Base-by-base conservation (phyloP, 2,329 filamentous ascomycete genomes). In the Diaporthe sp. region DNA sequence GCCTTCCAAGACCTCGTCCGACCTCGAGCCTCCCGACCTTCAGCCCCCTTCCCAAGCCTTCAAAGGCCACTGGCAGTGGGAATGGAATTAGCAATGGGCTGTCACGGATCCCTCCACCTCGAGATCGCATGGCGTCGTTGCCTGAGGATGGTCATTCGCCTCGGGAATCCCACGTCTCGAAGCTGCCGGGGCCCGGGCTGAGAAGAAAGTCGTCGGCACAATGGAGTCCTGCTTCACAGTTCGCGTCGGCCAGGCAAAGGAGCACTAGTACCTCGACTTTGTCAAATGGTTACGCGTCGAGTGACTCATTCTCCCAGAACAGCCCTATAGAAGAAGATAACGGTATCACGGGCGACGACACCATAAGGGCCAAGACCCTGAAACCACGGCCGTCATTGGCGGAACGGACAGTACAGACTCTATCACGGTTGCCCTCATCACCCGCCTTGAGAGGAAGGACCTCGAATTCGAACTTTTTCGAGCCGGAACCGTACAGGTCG, bases 331-430 rank as follows among this genome's bases (percentile, higher is more conserved):
- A 71, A 15, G 75, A 75, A n/a, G 49, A 69, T n/a, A 55, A 69
- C 34, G 34, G 39, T 42, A 37, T n/a, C 28, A 9, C 51, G 2
- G 73, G 58, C 7, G 49, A 74, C 8, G 74, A 71, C 3, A 68
- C 59, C 2, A 37, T 42, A 44, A 34, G 67, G 22, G 49, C 73
- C 62, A 39, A 74, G 37, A 46, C 72, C 51, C 74, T 77, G 39
- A 79, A 83, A 44, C 81, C 84, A 1, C 81, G 85, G 72, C 87
- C 90, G 70, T 96, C 94, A 0, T 87, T 98, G 5, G 92, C 94
- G 0, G 96, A 98, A 79, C 89, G 96, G 75, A 97, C 96, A 0
- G 92, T 98, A 57, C 95, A 98, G 82, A 98, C 95, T 0, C 86
- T 98, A 8, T 90, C 95, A 4, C 90, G 92, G 62, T 86, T 98